Evolutionary conservation across 306 rosid species (phyloP).

Genomic region (Lathyrus tuberosus): DNA sequence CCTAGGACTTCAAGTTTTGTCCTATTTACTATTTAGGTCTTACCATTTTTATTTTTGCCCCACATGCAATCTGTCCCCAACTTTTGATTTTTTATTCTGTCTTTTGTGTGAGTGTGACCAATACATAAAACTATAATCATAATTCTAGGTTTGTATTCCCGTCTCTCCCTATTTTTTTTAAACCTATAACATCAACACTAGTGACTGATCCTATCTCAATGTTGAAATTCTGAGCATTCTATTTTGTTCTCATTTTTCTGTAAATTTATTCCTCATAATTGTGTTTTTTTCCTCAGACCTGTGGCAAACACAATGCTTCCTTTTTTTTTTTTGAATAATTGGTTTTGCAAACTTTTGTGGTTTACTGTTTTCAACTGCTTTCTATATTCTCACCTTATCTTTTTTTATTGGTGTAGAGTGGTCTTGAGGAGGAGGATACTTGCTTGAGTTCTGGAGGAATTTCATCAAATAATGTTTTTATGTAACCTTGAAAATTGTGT

Average conservation of each 20-base stretch:
- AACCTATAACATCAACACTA: neutral
- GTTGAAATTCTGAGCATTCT: neutral
- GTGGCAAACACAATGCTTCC: neutral
- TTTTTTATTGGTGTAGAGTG: slow-evolving; percentile 39
- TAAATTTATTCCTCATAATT: neutral
- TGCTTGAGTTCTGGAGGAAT: neutral
- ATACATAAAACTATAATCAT: neutral
- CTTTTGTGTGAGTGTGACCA: neutral
- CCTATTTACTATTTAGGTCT: neutral
- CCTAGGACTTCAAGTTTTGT: neutral
- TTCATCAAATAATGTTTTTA: slow-evolving; percentile 6
- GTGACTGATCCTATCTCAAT: slow-evolving; percentile 11
- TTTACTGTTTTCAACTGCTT: neutral
- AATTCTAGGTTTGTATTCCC: neutral
- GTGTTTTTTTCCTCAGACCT: neutral
- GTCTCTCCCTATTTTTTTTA: neutral
- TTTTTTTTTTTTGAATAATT: neutral
- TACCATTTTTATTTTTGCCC: neutral
- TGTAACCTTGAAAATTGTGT: slow-evolving; percentile 21
- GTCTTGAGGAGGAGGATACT: slow-evolving; percentile 12
- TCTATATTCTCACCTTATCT: neutral
- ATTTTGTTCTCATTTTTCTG: neutral
- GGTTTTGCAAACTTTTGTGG: neutral
- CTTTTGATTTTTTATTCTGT: neutral
- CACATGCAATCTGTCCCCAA: neutral